phyloP scores from a whole-genome alignment of 345 rosid genomes.

The Turnera subulata region DNA sequence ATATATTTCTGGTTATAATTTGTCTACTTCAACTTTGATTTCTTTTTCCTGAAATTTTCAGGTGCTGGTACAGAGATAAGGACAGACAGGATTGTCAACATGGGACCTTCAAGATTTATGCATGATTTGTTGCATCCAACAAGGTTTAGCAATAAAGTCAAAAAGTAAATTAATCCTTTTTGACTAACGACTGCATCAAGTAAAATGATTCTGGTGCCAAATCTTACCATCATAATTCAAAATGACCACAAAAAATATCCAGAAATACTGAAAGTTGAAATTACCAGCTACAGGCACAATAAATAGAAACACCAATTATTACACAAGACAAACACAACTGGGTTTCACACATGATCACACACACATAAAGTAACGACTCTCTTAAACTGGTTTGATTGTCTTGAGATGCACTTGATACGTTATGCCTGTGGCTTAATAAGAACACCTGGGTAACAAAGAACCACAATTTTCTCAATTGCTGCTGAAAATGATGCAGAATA shows the following conservation, averaged over 20 bases:
- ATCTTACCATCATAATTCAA: neutral
- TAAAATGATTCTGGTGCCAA: neutral
- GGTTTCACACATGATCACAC: conserved; percentile 1
- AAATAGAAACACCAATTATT: neutral
- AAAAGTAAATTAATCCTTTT: conserved; percentile 4
- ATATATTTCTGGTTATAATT: neutral
- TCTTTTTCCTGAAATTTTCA: neutral
- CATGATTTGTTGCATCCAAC: conserved; percentile 2
- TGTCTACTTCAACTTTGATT: neutral
- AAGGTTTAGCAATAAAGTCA: conserved; percentile 12
- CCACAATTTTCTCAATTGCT: conserved; percentile 68
- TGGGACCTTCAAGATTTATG: conserved; percentile 16
- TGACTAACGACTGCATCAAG: neutral
- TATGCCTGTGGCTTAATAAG: conserved; percentile 37
- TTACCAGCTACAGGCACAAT: neutral
- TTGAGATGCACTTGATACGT: neutral
- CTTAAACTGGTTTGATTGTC: neutral
- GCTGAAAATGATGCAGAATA: conserved; percentile 75
- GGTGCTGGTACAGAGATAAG: neutral
- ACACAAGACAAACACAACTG: conserved; percentile 3
- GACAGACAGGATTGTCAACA: conserved; percentile 17
- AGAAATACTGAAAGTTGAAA: conserved; percentile 4
- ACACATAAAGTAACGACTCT: neutral
- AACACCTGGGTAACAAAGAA: conserved; percentile 63
- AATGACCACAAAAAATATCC: conserved; percentile 13